A percentile compares a stretch with the other conserved stretches of the same genome.
These are phyloP conservation scores for Apiospora saccharicola DNA, from an alignment of 2,329 filamentous ascomycete species.

Conservation along the genomic window DNA sequence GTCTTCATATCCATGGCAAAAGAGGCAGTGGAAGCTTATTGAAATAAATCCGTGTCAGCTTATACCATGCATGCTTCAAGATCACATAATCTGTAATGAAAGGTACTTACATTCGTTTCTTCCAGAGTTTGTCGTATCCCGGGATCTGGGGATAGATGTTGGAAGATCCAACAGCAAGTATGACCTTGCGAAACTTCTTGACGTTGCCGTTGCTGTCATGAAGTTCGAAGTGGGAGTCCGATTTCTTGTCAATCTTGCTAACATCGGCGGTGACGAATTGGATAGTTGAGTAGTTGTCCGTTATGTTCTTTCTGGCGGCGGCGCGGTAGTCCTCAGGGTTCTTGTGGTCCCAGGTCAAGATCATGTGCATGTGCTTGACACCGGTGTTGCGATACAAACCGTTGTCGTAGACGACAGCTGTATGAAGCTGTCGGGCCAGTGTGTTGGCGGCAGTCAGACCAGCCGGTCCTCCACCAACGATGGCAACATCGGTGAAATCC, in stretches of 20 bases:
- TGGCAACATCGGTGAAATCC: slow-evolving; percentile 29
- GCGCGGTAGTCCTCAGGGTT: neutral
- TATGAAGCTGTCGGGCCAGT: slow-evolving; percentile 45
- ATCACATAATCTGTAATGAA: no score
- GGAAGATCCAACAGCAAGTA: neutral
- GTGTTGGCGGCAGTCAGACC: slow-evolving; percentile 32
- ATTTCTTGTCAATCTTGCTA: neutral
- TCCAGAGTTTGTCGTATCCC: neutral
- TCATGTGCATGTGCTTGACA: slow-evolving; percentile 51
- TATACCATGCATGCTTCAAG: no score
- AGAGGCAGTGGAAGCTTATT: neutral
- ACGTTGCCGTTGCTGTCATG: neutral
- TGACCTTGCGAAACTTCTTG: neutral
- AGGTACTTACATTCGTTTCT: neutral
- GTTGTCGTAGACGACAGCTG: slow-evolving; percentile 50
- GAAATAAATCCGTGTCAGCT: fast-evolving
- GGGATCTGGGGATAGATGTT: neutral
- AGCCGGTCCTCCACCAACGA: slow-evolving; percentile 35
- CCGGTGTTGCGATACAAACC: slow-evolving; percentile 48
- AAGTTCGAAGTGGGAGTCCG: neutral
- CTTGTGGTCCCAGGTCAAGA: slow-evolving; percentile 33
- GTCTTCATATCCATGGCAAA: slow-evolving; percentile 43
- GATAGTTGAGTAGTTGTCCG: neutral
- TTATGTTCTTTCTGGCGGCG: neutral
- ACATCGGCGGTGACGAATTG: neutral